Percentiles rank a stretch among this genome's conserved stretches.
These are phyloP conservation scores for Oryza glumipatula DNA, from an alignment of 176 grass and related monocot species.

Conservation along the genomic window DNA sequence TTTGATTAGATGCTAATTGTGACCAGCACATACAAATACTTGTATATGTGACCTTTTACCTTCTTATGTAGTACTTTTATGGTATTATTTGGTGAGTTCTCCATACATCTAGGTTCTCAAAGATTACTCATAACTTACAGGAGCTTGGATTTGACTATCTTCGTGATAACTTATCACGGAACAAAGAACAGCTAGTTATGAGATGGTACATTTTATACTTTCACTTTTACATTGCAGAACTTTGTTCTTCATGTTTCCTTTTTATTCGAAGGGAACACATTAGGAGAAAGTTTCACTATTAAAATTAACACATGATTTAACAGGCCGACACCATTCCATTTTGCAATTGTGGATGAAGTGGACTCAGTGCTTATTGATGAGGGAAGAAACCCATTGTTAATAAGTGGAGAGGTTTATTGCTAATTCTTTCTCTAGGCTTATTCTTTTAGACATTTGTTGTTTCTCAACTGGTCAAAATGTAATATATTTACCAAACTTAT, in stretches of 20 bases:
- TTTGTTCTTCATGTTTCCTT: constrained; percentile 1
- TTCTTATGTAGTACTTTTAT: constrained; percentile 26
- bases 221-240: constrained; percentile 9
- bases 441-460: constrained; percentile 32
- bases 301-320: constrained; percentile 37
- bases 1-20: background rate
- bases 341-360: constrained; percentile 97
- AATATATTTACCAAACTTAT: constrained; percentile 4
- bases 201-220: constrained; percentile 72
- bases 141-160: constrained; percentile 99
- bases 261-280: background rate
- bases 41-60: background rate
- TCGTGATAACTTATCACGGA: constrained; percentile 79
- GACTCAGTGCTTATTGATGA: constrained; percentile 96
- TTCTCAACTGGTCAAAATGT: constrained; percentile 34
- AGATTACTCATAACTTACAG: constrained; percentile 49
- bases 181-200: constrained; percentile 87
- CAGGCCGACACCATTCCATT: constrained; percentile 91
- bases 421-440: constrained; percentile 14
- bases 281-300: background rate
- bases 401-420: constrained; percentile 85
- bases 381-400: constrained; percentile 94
- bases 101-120: constrained; percentile 41
- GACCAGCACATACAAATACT: background rate
- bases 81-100: background rate